These are phyloP conservation scores for Galeopsis tetrahit DNA, from an alignment of 257 asterid genomes.

Conservation along the genomic window DNA sequence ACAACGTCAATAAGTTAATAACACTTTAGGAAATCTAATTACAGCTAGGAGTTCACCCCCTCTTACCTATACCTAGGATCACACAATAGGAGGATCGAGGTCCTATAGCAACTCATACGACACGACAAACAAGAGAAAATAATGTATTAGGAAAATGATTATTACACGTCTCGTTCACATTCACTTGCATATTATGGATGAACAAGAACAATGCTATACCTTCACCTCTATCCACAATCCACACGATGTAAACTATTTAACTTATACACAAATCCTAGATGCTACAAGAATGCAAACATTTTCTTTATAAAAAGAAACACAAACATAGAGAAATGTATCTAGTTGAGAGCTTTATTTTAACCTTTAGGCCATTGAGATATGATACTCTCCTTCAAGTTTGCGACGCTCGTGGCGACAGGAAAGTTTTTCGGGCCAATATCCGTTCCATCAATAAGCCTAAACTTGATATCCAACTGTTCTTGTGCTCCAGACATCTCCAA, in stretches of 20 bases:
- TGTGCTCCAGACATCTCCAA: conserved; percentile 65
- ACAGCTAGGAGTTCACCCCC: neutral
- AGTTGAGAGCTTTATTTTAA: conserved; percentile 36
- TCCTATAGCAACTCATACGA: neutral
- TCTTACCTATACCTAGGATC: neutral
- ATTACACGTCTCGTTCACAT: neutral
- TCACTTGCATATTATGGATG: neutral
- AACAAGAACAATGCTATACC: no score
- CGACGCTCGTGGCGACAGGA: conserved; percentile 66
- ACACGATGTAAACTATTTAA: neutral
- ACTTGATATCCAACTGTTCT: conserved; percentile 87
- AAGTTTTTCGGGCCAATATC: conserved; percentile 83
- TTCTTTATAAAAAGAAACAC: neutral
- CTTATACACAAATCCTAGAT: no score
- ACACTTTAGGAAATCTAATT: neutral
- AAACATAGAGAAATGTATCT: neutral
- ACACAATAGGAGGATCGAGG: neutral
- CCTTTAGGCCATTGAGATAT: conserved; percentile 97
- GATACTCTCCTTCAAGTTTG: conserved; percentile 82
- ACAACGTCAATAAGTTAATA: neutral
- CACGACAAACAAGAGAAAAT: neutral
- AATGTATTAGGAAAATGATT: no score
- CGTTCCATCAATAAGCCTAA: conserved; percentile 88
- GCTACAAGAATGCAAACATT: neutral
- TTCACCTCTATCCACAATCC: neutral